Conservation (phyloP, 208 protist genomes). For the Acanthamoeba quina region DNA sequence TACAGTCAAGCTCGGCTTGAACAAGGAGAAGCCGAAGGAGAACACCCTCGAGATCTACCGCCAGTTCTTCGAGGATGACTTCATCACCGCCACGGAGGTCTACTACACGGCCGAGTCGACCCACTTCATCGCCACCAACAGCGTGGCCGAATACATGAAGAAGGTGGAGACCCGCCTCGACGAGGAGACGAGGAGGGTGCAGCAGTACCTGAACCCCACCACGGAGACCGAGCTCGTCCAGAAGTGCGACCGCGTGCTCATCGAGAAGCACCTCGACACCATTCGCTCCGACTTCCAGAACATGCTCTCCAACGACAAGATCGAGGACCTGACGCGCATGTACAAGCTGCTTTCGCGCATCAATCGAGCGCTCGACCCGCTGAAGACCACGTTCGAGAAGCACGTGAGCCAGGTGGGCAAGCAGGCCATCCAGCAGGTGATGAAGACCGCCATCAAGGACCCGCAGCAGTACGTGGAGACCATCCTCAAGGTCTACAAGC, state of each 20-base stretch:
- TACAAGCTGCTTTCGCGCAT: slow-evolving; percentile 85
- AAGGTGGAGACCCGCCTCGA: slow-evolving; percentile 87
- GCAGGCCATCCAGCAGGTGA: slow-evolving; percentile 79
- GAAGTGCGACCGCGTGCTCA: slow-evolving; percentile 85
- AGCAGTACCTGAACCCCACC: slow-evolving; percentile 85
- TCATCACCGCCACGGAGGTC: slow-evolving; percentile 84
- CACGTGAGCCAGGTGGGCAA: slow-evolving; percentile 83
- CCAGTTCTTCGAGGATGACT: slow-evolving; percentile 84
- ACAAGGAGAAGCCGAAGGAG: slow-evolving; percentile 82
- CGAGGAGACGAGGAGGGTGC: slow-evolving; percentile 85
- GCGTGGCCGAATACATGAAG: slow-evolving; percentile 89
- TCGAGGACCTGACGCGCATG: slow-evolving; percentile 86
- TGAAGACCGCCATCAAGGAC: slow-evolving; percentile 75
- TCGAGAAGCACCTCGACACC: slow-evolving; percentile 83
- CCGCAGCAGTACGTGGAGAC: slow-evolving; percentile 86
- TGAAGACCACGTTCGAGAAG: slow-evolving; percentile 82
- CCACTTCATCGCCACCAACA: slow-evolving; percentile 86
- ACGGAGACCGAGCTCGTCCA: slow-evolving; percentile 84
- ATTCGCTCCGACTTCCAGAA: slow-evolving; percentile 84
- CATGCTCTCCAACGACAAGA: slow-evolving; percentile 83
- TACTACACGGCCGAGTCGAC: slow-evolving; percentile 87
- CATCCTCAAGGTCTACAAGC: slow-evolving; percentile 85
- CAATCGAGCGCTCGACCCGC: slow-evolving; percentile 79
- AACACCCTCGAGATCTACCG: slow-evolving; percentile 84
- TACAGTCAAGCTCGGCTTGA: slow-evolving; percentile 83